Evolutionary conservation across 768 basidiomycete genomes (phyloP).

Genomic region (Suillus ampliporus): DNA sequence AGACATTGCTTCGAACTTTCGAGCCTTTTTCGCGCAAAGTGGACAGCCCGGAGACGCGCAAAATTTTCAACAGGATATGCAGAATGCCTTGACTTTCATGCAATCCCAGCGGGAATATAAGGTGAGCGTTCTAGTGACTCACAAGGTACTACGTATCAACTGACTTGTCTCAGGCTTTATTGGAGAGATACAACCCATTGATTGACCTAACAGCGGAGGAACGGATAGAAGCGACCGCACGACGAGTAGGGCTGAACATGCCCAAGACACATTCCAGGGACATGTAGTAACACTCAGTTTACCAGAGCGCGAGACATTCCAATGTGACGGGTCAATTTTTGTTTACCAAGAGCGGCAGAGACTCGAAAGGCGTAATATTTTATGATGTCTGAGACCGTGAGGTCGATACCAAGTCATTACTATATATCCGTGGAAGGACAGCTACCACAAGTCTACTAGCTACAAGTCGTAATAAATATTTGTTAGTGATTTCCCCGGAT

Average conservation of each 20-base stretch:
- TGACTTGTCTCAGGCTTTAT: slow-evolving; percentile 55
- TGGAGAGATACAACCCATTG: slow-evolving; percentile 89
- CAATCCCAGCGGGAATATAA: slow-evolving; percentile 77
- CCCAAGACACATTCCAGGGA: slow-evolving; percentile 48
- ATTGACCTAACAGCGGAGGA: slow-evolving; percentile 82
- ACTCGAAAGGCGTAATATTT: not conserved
- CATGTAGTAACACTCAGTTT: not conserved
- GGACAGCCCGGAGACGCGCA: slow-evolving; percentile 26
- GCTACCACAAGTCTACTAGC: no score
- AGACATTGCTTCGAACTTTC: slow-evolving; percentile 55
- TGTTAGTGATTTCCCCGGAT: not conserved
- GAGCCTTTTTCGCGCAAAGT: slow-evolving; percentile 55
- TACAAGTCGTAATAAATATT: not conserved
- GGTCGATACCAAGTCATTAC: not conserved
- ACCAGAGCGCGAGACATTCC: not conserved
- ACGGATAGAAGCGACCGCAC: slow-evolving; percentile 82
- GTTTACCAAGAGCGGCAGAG: not conserved
- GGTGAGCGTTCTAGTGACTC: slow-evolving; percentile 45
- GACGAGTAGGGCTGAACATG: slow-evolving; percentile 87
- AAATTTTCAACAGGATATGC: slow-evolving; percentile 52
- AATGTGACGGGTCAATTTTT: not conserved
- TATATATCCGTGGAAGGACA: not conserved
- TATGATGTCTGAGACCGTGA: not conserved
- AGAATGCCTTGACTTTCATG: slow-evolving; percentile 70
- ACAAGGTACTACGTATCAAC: slow-evolving; percentile 10